Base-by-base conservation (phyloP, 129 eudicot genomes). In the Tanacetum coccineum region DNA sequence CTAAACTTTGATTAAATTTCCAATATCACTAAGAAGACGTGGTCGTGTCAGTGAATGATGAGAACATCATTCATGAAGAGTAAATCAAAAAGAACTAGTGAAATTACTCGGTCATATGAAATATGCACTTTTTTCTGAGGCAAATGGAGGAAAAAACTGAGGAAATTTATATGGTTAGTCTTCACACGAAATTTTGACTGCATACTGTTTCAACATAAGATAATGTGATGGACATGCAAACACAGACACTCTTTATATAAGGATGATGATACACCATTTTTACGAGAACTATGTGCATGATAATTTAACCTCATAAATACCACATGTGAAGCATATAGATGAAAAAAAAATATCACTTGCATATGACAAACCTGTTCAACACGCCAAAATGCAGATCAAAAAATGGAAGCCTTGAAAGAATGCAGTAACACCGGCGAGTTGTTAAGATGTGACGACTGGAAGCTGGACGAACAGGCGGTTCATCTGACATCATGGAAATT, bases 341-440 rank as follows among this genome's bases (percentile, higher is more conserved):
- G 25, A 55, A 9, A 21, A 20, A 9, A 55, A 18, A 0, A 3
- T 49, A 13, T n/a, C 20, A 44, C 22, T 55, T 6, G 32, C 39
- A 18, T 40, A 7, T 53, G 21, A 75, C 81, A 63, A 15, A 94
- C 99, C 99, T 94, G 75, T 89, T 84, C 67, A 94, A 68, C 50
- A 94, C 91, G 28, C 95, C 97, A 81, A 89, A 94, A 78, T 94
- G 99, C 74, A 94, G 85, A 81, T 94, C 95, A 71, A 89, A 94
- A 72, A 83, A 87, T 17, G 99, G 99, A 80, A 89, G 87, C 74
- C 94, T 78, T 45, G 99, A 82, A 76, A 94, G 95, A 77, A 94
- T 87, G 84, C 99, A 94, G 72, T 94, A 94, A 83, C 99, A 94
- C 4, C 99, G 86, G 20, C 89, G 85, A 56, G 99, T 89, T 13